phyloP scores from a whole-genome alignment of 345 rosid species.

The Populus pruinosa region DNA sequence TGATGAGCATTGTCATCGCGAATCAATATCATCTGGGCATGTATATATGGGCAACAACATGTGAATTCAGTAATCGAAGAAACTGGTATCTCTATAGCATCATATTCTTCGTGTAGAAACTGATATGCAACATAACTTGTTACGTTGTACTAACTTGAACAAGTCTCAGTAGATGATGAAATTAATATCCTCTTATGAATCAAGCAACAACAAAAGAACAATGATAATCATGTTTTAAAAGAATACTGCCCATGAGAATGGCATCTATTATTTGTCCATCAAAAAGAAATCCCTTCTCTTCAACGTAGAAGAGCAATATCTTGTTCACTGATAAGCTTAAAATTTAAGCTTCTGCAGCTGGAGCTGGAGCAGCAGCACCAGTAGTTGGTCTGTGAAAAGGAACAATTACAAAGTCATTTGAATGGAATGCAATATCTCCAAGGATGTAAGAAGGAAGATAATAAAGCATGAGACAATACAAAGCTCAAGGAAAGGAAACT shows the following conservation, averaged over 20 bases:
- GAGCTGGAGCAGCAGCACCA: slow-evolving; percentile 50
- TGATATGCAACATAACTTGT: neutral
- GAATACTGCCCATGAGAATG: slow-evolving; percentile 1
- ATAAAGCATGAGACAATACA: neutral
- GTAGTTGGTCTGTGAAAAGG: slow-evolving; percentile 51
- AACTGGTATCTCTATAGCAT: neutral
- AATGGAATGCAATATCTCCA: neutral
- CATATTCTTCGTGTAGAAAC: neutral
- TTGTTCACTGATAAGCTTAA: slow-evolving; percentile 1
- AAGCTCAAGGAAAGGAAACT: slow-evolving; percentile 34
- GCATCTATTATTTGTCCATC: slow-evolving; percentile 11
- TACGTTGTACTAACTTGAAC: neutral
- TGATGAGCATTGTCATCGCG: neutral
- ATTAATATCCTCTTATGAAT: neutral
- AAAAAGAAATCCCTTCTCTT: neutral
- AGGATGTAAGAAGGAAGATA: neutral
- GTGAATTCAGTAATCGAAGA: neutral
- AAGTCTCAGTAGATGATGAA: neutral
- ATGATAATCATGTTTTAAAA: neutral
- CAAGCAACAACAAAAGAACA: neutral
- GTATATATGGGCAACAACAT: neutral
- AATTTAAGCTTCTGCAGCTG: slow-evolving; percentile 30
- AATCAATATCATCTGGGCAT: neutral
- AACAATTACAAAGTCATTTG: slow-evolving; percentile 8
- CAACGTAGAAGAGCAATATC: neutral